These are phyloP conservation scores for Chlorella sorokiniana DNA, from an alignment of 139 green algal species.

Conservation along the genomic window DNA sequence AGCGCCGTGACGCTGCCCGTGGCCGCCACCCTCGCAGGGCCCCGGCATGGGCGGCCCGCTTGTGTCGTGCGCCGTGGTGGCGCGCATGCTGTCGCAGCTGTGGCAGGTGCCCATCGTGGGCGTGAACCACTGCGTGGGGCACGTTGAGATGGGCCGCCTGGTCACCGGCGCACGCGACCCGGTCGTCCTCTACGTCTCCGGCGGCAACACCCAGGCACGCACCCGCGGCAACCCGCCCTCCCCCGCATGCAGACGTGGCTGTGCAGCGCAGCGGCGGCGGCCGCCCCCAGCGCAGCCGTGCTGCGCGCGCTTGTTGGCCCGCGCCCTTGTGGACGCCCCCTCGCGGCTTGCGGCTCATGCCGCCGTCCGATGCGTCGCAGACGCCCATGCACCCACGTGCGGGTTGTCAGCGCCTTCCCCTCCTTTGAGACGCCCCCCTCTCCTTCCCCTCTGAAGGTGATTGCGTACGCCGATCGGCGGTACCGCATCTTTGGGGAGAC, in stretches of 20 bases:
- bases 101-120: slow-evolving; percentile 79
- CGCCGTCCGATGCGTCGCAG: too few relatives aligned
- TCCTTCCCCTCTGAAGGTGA: slow-evolving; percentile 73
- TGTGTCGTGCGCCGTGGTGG: slow-evolving; percentile 77
- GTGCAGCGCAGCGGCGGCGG: neutral
- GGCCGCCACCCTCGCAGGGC: slow-evolving; percentile 49
- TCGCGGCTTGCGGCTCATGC: too few relatives aligned
- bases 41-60: slow-evolving; percentile 91
- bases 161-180: slow-evolving; percentile 86
- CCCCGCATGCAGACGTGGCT: neutral
- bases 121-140: slow-evolving; percentile 92
- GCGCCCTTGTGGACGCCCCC: too few relatives aligned
- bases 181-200: slow-evolving; percentile 91
- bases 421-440: too few relatives aligned
- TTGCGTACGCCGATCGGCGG: slow-evolving; percentile 80
- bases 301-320: too few relatives aligned
- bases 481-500: slow-evolving; percentile 97
- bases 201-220: slow-evolving; percentile 86
- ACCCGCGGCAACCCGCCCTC: neutral
- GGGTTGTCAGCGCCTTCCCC: too few relatives aligned
- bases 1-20: neutral
- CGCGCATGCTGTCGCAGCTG: slow-evolving; percentile 77
- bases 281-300: neutral
- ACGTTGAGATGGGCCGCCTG: slow-evolving; percentile 94
- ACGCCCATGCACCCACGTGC: too few relatives aligned